phyloP scores from a whole-genome alignment of 2,329 filamentous ascomycete species.

The Trichoderma harzianum region DNA sequence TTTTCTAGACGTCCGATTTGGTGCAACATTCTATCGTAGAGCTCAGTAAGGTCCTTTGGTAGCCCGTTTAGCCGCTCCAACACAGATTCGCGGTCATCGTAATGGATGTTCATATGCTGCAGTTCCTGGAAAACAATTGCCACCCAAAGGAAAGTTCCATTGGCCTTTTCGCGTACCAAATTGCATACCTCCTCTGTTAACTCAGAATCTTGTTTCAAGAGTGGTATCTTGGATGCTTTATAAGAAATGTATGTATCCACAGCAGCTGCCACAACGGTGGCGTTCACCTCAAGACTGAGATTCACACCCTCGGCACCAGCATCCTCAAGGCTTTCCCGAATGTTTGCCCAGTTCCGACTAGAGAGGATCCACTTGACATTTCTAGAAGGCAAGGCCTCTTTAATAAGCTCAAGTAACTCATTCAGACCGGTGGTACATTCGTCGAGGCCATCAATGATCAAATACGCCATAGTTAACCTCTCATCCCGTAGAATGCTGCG shows the following conservation, averaged over 20 bases:
- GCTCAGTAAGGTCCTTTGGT: not conserved
- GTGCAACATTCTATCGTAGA: not conserved
- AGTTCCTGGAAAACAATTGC: slow-evolving; percentile 21
- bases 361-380: slow-evolving; percentile 10
- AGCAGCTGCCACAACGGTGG: not conserved
- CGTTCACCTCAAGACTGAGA: not conserved
- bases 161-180: slow-evolving; percentile 30
- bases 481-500: slow-evolving; percentile 38
- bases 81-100: not conserved
- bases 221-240: not conserved
- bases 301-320: not conserved
- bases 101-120: slow-evolving; percentile 15
- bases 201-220: not conserved
- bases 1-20: not conserved
- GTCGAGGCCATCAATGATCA: slow-evolving; percentile 48
- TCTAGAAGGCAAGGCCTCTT: slow-evolving; percentile 24
- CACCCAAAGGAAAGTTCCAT: slow-evolving; percentile 32
- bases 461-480: slow-evolving; percentile 25
- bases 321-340: slow-evolving; percentile 18
- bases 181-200: slow-evolving; percentile 3
- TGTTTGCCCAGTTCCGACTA: not conserved
- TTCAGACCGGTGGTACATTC: slow-evolving; percentile 32
- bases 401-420: slow-evolving; percentile 37
- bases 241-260: not conserved
- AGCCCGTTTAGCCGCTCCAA: not conserved